Evolutionary conservation across 2,329 filamentous ascomycete species (phyloP), one percentile per base, ranked within the genome.

Genomic region (Botrytis medusae): DNA sequence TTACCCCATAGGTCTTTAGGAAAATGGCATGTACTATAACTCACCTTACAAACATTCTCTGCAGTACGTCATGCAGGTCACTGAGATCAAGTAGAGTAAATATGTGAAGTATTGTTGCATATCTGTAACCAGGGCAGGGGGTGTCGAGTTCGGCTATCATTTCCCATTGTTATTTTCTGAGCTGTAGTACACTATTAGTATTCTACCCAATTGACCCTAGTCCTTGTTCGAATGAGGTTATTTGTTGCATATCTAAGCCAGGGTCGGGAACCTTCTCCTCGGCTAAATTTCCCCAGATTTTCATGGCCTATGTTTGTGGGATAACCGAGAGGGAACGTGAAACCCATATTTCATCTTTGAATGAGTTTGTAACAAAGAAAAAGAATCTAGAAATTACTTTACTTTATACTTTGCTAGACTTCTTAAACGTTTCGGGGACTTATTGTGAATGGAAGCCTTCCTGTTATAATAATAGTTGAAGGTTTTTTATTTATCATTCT

Each of bases 41-140:
- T 57, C 51, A 29, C 51, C 44, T 57, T 29, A 29, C 14, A 29
- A 16, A 8, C 2, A 16, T 57, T 6, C n/a, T 29, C n/a, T 57
- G 14, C n/a, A 29, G n/a, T 18, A 9, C 51, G 6, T 29, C 51
- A 29, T 57, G 5, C 12, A 57, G 51, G 16, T 37, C 34, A 37
- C 34, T 37, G 34, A 37, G 5, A 37, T 14, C 6, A 57, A 6
- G n/a, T 18, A 64, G 85, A 86, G 75, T 90, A 37, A 61, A 14
- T 61, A 1, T 22, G 2, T 2, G 10, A 61, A 61, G 20, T 61
- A 37, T 61, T 61, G 59, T 61, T 61, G 59, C 59, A 40, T 40
- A 61, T 61, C 32, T 61, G 10, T 25, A 37, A 7, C 32, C 14
- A 5, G 51, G 51, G 14, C 51, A 57, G 51, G 51, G 51, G 51